Percentiles rank a stretch among this genome's conserved stretches.
Conservation (phyloP, 2,329 filamentous ascomycete species). For the Bipolaris sorokiniana region DNA sequence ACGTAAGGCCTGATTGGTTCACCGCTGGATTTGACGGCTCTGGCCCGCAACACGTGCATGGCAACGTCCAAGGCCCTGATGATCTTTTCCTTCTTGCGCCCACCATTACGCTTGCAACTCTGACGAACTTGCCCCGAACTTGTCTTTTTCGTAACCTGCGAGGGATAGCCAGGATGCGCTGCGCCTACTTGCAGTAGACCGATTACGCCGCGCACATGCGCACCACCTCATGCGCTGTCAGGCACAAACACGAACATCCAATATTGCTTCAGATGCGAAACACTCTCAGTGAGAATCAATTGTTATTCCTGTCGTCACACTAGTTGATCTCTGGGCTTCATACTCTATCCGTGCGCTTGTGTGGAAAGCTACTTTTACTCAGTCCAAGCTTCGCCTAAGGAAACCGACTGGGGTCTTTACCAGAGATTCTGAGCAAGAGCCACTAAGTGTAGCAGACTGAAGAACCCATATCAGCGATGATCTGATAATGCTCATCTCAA, state of each 20-base stretch:
- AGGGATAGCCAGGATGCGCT: not conserved
- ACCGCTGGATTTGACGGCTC: not conserved
- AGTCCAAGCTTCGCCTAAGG: constrained; percentile 42
- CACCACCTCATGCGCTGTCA: not conserved
- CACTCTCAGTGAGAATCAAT: constrained; percentile 38
- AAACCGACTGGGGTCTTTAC: constrained; percentile 38
- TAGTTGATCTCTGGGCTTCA: constrained; percentile 5
- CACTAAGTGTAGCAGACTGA: constrained; percentile 39
- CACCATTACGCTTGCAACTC: not conserved
- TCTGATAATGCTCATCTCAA: constrained; percentile 36
- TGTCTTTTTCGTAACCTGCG: not conserved
- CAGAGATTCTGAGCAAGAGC: constrained; percentile 34
- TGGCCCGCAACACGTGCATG: not conserved
- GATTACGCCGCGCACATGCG: not conserved
- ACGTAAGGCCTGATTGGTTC: constrained; percentile 9
- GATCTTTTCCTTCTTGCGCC: constrained; percentile 11
- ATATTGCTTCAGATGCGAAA: constrained; percentile 40
- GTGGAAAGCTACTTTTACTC: constrained; percentile 32
- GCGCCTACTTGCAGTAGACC: not conserved
- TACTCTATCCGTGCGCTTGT: constrained; percentile 33
- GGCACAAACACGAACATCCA: constrained; percentile 7
- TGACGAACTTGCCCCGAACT: not conserved
- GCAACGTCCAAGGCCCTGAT: constrained; percentile 8
- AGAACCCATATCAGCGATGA: constrained; percentile 31
- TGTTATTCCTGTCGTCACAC: constrained; percentile 24